A percentile compares a stretch with the other conserved stretches of the same genome.
Conservation (phyloP, 352 stramenopile species). For the Phytophthora agathidicida region DNA sequence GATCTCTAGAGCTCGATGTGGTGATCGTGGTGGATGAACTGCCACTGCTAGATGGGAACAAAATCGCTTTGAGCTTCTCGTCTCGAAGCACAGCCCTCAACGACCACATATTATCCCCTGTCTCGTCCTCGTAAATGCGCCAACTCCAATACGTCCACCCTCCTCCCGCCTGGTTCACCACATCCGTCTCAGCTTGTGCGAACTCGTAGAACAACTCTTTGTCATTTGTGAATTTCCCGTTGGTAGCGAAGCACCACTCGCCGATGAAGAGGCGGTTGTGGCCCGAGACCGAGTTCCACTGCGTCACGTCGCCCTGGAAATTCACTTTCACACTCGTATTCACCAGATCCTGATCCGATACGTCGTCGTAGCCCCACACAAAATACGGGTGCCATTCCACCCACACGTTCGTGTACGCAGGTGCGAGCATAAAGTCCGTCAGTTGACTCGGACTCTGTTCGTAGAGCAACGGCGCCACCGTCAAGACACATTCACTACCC, state of each 20-base stretch:
- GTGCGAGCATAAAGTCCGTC: conserved; percentile 56
- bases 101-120: conserved; percentile 65
- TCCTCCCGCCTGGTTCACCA: conserved; percentile 56
- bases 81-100: conserved; percentile 63
- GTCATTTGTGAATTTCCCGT: conserved; percentile 61
- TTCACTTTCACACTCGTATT: conserved; percentile 50
- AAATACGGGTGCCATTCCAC: conserved; percentile 88
- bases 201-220: conserved; percentile 55
- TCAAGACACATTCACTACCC: conserved; percentile 72
- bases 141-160: conserved; percentile 83
- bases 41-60: conserved; percentile 27
- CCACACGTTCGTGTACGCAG: conserved; percentile 72
- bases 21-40: conserved; percentile 12
- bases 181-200: conserved; percentile 48
- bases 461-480: conserved; percentile 55
- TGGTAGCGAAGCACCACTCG: conserved; percentile 68
- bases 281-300: conserved; percentile 45
- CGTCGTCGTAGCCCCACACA: conserved; percentile 76
- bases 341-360: conserved; percentile 56
- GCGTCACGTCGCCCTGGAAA: conserved; percentile 38
- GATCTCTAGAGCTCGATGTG: conserved; percentile 8
- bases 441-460: conserved; percentile 54
- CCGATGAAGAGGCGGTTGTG: conserved; percentile 63
- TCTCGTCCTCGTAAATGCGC: conserved; percentile 72
- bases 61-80: conserved; percentile 37